Percentiles rank a stretch among this genome's conserved stretches.
phyloP scores from a whole-genome alignment of 2,329 filamentous ascomycete genomes.

The Aspergillus aculeatus region DNA sequence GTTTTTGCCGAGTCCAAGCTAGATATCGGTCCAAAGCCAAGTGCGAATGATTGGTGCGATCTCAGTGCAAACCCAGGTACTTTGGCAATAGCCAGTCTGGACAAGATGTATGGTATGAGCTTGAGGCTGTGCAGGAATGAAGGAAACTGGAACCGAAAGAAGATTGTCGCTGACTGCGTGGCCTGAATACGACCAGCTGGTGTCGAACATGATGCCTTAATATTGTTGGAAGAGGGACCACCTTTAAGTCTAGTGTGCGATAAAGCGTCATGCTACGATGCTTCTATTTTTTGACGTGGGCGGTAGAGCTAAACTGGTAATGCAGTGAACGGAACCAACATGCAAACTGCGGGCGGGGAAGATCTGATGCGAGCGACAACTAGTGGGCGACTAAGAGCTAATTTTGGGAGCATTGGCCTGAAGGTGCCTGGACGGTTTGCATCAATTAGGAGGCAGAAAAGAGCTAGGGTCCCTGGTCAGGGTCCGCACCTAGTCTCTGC shows the following conservation, averaged over 20 bases:
- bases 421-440: conserved; percentile 16
- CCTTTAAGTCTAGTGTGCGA: conserved; percentile 11
- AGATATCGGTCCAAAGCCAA: no score
- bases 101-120: no score
- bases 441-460: conserved; percentile 8
- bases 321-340: conserved; percentile 11
- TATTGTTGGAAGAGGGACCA: conserved; percentile 11
- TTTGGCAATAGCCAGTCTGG: no score
- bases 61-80: no score
- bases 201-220: conserved; percentile 14
- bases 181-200: no score
- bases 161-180: no score
- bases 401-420: conserved; percentile 17
- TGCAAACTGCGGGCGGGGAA: conserved; percentile 18
- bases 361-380: conserved; percentile 19
- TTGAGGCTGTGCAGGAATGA: no score
- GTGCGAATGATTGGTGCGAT: no score
- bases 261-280: conserved; percentile 14
- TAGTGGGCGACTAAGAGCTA: conserved; percentile 16
- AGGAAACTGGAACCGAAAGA: no score
- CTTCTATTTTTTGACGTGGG: conserved; percentile 22
- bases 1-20: no score
- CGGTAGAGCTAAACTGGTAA: conserved; percentile 12
- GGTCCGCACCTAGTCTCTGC: background rate
- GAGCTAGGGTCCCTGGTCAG: conserved; percentile 6